A percentile compares a stretch with the other conserved stretches of the same genome.
phyloP scores from a whole-genome alignment of 2,329 filamentous ascomycete species.

The Gliomastix tumulicola region DNA sequence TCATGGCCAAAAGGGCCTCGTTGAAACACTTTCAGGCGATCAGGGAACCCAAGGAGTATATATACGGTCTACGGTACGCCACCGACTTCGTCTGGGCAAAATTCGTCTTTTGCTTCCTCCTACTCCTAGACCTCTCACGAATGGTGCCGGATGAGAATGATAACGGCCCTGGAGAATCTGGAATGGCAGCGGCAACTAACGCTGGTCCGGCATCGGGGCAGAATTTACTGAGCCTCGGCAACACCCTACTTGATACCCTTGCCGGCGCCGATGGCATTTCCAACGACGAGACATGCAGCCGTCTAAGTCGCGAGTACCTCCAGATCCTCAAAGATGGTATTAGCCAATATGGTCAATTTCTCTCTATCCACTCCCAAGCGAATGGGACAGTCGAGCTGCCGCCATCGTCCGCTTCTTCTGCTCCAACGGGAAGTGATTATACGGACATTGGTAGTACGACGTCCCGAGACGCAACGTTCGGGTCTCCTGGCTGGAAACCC shows the following conservation, averaged over 20 bases:
- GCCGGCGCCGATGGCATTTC: slow-evolving; percentile 7
- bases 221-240: slow-evolving; percentile 10
- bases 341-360: slow-evolving; percentile 10
- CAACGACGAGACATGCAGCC: slow-evolving; percentile 16
- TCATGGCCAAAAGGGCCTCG: slow-evolving; percentile 41
- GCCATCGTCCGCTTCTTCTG: neutral
- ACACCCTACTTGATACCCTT: slow-evolving; percentile 14
- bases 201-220: slow-evolving; percentile 3
- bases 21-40: slow-evolving; percentile 43
- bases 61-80: slow-evolving; percentile 42
- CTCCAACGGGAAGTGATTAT: slow-evolving; percentile 3
- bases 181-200: no score
- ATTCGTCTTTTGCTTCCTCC: slow-evolving; percentile 46
- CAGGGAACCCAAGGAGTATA: slow-evolving; percentile 34
- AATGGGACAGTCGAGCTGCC: slow-evolving; percentile 1
- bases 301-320: slow-evolving; percentile 21
- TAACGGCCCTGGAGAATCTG: no score
- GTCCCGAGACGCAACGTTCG: no score
- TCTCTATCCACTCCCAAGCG: no score
- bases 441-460: slow-evolving; percentile 25
- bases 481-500: no score
- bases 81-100: slow-evolving; percentile 55
- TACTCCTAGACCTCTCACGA: slow-evolving; percentile 43
- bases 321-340: slow-evolving; percentile 14
- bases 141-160: slow-evolving; percentile 31